Evolutionary conservation across 768 basidiomycete genomes (phyloP).

Genomic region (Tricholoma terreum): DNA sequence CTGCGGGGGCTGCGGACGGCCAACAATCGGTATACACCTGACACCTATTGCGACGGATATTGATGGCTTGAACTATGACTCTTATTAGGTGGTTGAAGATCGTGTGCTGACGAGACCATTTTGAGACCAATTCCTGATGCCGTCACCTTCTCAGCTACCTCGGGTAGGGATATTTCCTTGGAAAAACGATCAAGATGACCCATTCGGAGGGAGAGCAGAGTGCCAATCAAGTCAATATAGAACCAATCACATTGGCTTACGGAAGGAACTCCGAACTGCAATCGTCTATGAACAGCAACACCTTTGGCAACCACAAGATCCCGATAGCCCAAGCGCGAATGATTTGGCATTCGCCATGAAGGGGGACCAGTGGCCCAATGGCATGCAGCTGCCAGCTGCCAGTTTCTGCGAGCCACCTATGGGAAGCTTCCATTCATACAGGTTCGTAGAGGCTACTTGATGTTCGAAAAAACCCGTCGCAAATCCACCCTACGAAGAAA

Average conservation of each 20-base stretch:
- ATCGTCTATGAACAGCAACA: conserved; percentile 7
- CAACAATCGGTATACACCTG: too few species aligned
- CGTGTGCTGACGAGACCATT: conserved; percentile 21
- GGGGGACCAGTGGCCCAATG: conserved; percentile 20
- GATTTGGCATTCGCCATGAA: not conserved
- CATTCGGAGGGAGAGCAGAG: not conserved
- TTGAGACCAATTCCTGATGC: conserved; percentile 14
- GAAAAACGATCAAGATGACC: conserved; percentile 18
- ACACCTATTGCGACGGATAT: too few species aligned
- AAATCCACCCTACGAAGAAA: not conserved
- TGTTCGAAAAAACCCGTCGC: not conserved
- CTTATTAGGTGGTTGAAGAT: conserved; percentile 19
- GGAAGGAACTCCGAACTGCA: conserved; percentile 11
- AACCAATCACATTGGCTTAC: conserved; percentile 18
- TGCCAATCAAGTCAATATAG: not conserved
- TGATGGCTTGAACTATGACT: not conserved
- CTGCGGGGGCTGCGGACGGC: conserved; percentile 1
- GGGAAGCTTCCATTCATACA: conserved; percentile 9
- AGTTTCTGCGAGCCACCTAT: conserved; percentile 11
- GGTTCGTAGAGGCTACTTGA: conserved; percentile 12
- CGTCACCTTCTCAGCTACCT: conserved; percentile 10
- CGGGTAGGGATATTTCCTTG: conserved; percentile 5
- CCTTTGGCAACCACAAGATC: conserved; percentile 15
- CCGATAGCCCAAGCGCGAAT: conserved; percentile 3
- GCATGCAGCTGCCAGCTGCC: conserved; percentile 11